Conservation (phyloP, 129 eudicot genomes). For the Flaveria linearis region DNA sequence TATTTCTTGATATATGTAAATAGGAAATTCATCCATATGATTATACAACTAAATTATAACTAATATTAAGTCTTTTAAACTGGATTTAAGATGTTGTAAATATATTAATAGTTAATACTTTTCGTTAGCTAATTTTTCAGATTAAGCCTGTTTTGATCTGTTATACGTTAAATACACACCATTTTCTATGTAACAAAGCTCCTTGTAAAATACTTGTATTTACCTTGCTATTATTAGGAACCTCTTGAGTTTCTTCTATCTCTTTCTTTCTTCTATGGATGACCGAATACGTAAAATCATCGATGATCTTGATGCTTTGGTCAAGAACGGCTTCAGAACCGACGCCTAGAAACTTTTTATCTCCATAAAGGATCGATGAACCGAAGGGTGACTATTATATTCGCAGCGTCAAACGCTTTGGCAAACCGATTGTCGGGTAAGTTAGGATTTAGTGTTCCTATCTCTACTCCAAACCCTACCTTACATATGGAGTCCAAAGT, state of each 20-base stretch:
- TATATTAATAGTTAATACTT: too few species aligned
- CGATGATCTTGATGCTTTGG: slow-evolving; percentile 78
- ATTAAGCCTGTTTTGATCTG: neutral
- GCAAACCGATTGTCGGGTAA: slow-evolving; percentile 78
- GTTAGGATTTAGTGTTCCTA: slow-evolving; percentile 79
- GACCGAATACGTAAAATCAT: slow-evolving; percentile 88
- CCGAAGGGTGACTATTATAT: slow-evolving; percentile 80
- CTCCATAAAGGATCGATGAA: slow-evolving; percentile 94
- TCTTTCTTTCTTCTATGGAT: slow-evolving; percentile 78
- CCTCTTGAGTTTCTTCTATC: slow-evolving; percentile 42
- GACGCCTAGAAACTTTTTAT: slow-evolving; percentile 71
- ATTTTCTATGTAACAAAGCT: neutral
- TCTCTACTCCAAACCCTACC: slow-evolving; percentile 97
- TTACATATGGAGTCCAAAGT: slow-evolving; percentile 97
- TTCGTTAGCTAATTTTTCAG: too few species aligned
- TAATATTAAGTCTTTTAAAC: too few species aligned
- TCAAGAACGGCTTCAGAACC: slow-evolving; percentile 91
- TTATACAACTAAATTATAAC: neutral
- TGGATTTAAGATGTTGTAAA: too few species aligned
- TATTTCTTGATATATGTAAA: neutral
- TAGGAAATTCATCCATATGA: neutral
- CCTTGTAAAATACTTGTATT: too few species aligned
- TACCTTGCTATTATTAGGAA: slow-evolving; percentile 54
- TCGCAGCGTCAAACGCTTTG: slow-evolving; percentile 83
- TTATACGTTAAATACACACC: neutral